Base-by-base conservation (phyloP, 345 rosid genomes). In the Limnanthes douglasii region DNA sequence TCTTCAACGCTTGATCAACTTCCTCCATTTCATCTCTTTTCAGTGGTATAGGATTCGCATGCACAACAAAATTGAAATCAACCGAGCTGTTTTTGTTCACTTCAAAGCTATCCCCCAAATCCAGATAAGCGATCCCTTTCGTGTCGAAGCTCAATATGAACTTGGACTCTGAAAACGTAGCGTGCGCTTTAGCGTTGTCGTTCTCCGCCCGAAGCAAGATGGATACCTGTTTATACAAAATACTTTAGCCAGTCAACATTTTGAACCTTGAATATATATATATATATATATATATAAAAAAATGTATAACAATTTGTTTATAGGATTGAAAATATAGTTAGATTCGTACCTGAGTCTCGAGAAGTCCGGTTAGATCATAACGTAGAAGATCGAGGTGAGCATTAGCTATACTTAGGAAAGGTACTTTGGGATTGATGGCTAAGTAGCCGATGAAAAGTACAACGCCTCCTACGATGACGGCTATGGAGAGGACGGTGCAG, bases 361-460 rank as follows among this genome's bases (percentile, higher is more conserved):
- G 73, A 0, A 59, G 15, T 3, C 81, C 71, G 0, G 59, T 23
- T 15, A 11, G 32, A 31, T 57, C 56, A 20, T 70, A 62, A 43
- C 48, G 63, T 9, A 85, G 52, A 10, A 17, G 12, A 51, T 75
- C 61, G 14, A 92, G 76, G 31, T 48, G 64, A 14, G 93, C 99
- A 2, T 34, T 28, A 1, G 39, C n/a, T 11, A 85, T 84, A 12
- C 71, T 65, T 21, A 92, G 52, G 48, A 67, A 48, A 0, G 96
- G 99, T 13, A 81, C 54, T 17, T 94, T 51, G 0, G 99, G 99
- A 37, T 78, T 96, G 32, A 85, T 61, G 3, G 85, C 50, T 12
- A 71, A 1, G 65, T 92, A 92, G 5, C 81, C 90, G 12, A 64
- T 60, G 54, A 81, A 71, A 26, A 77, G 44, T 2, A 45, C 61